Evolutionary conservation across 306 rosid species (phyloP).

Genomic region (Glycine soja): DNA sequence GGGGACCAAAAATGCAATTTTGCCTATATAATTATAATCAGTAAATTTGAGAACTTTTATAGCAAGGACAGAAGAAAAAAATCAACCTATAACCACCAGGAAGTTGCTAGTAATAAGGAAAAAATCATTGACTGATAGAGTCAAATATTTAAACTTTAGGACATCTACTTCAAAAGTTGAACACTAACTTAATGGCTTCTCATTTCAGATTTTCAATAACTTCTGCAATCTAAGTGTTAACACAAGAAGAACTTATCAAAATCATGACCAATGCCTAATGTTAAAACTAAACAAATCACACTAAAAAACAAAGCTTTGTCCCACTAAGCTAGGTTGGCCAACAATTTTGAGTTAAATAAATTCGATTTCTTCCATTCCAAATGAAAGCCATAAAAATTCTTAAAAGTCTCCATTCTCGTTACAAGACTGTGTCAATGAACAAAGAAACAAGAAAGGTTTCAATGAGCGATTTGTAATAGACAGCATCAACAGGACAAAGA

Average conservation of each 20-base stretch:
- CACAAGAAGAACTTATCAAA: constrained; percentile 12
- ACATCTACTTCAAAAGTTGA: constrained; percentile 8
- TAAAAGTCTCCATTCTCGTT: constrained; percentile 14
- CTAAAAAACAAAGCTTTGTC: neutral
- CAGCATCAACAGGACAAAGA: constrained; percentile 9
- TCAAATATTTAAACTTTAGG: constrained; percentile 23
- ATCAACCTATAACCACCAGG: neutral
- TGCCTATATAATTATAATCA: neutral
- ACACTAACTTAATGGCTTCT: neutral
- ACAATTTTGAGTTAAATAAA: constrained; percentile 7
- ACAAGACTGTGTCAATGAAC: neutral
- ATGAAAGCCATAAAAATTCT: neutral
- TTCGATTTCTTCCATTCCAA: constrained; percentile 14
- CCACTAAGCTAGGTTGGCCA: neutral
- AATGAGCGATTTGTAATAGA: constrained; percentile 3
- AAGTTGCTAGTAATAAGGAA: neutral
- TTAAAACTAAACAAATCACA: neutral
- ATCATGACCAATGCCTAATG: neutral
- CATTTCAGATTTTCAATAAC: constrained; percentile 20
- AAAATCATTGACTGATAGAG: neutral
- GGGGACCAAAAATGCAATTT: too few relatives aligned
- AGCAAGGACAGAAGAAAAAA: neutral
- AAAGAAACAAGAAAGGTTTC: constrained; percentile 7
- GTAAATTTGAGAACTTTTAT: neutral
- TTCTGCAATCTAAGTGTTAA: constrained; percentile 33